Percentiles rank a stretch among this genome's conserved stretches.
phyloP scores from a whole-genome alignment of 257 asterid genomes.

The Osmanthus fragrans region DNA sequence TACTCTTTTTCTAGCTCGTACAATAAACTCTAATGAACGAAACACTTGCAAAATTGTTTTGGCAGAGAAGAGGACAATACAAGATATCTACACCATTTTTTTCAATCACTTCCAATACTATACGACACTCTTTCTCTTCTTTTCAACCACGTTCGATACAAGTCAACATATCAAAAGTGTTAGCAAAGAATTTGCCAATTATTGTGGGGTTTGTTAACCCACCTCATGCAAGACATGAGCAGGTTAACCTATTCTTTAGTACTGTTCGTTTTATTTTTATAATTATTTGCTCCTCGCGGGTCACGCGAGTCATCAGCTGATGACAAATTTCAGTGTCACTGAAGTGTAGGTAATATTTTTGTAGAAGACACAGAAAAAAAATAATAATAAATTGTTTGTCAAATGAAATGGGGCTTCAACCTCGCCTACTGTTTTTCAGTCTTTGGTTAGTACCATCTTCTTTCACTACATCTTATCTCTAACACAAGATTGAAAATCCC shows the following conservation, averaged over 20 bases:
- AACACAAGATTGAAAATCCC: background rate
- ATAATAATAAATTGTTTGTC: too few species aligned
- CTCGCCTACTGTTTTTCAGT: conserved; percentile 9
- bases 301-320: conserved; percentile 15
- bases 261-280: background rate
- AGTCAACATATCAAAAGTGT: background rate
- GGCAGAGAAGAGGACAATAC: too few species aligned
- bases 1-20: too few species aligned
- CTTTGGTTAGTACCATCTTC: background rate
- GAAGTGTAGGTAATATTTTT: background rate
- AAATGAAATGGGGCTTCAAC: conserved; percentile 17
- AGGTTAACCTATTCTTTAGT: background rate
- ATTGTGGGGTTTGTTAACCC: background rate
- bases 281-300: conserved; percentile 7
- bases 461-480: background rate
- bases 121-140: too few species aligned
- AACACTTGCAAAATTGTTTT: too few species aligned
- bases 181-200: background rate
- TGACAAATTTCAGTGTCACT: conserved; percentile 1
- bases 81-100: too few species aligned
- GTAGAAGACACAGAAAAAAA: too few species aligned
- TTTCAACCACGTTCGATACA: background rate
- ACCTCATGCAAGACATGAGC: conserved; percentile 6
- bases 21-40: too few species aligned
- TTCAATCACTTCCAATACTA: too few species aligned